Evolutionary conservation across 495 filamentous ascomycete species (phyloP), one percentile per base, ranked within the genome.

Genomic region (Talaromyces liani): DNA sequence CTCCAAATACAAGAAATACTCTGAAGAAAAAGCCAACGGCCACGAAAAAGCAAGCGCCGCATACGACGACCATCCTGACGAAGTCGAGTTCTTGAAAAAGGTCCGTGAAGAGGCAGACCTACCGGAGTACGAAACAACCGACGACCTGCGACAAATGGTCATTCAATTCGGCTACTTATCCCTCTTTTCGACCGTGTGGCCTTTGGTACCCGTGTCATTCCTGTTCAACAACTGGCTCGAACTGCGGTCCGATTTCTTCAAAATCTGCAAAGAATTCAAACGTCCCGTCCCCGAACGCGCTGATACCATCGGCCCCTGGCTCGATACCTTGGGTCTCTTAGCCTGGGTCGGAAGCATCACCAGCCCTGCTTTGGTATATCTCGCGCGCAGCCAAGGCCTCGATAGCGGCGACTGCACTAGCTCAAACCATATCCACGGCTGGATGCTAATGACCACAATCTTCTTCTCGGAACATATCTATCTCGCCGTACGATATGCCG

Each of bases 141-240:
- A 83, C 12, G 94, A 98, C 68, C 84, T 97, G 59, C 81, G 93
- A 12, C 95, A 98, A 73, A 98, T 98, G 94, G 87, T 92, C 58
- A 86, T 98, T 55, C 94, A 97, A 68, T 93, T 92, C 69, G 92
- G 94, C 18, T 98, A 97, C 71, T 77, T 98, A n/a, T 88, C 91
- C 0, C 84, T 98, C 2, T 98, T 98, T 78, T 92, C 90, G 2
- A 89, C 94, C 2, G 82, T 93, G 51, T 98, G 94, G 94, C 94
- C 94, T 0, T 79, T 98, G 5, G 91, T 93, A 0, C 86, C 88
- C 0, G 81, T 92, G 36, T 94, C 91, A 0, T 98, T 98, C 82
- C 75, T 97, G 9, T 78, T 95, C 74, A 97, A 97, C 74, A 94
- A 98, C 78, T 98, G 94, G 94, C 71, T 98, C 58, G 95, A 98